Percentiles rank a stretch among this genome's conserved stretches.
These are phyloP conservation scores for Zasmidium cellare DNA, from an alignment of 2,329 filamentous ascomycete genomes.

Conservation along the genomic window DNA sequence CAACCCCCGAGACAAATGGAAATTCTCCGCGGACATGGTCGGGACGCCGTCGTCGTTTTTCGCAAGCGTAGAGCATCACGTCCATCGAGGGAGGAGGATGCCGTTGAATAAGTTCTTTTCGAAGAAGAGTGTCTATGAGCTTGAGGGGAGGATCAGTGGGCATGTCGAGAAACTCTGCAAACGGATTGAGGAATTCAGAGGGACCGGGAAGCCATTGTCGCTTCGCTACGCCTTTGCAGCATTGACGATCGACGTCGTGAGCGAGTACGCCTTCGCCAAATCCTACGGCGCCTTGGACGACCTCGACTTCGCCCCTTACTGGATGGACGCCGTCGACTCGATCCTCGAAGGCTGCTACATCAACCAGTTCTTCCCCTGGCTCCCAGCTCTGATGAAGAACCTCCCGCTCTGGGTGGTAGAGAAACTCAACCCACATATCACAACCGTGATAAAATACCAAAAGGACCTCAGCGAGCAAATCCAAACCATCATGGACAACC, in stretches of 20 bases:
- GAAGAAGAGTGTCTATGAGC: neutral
- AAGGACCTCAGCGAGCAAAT: neutral
- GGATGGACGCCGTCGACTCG: neutral
- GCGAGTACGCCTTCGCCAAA: neutral
- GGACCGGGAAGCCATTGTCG: neutral
- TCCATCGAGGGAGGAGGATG: neutral
- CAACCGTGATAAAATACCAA: neutral
- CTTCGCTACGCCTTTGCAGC: neutral
- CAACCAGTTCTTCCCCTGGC: neutral
- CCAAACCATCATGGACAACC: neutral
- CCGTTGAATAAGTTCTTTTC: neutral
- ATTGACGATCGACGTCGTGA: neutral
- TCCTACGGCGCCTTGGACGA: neutral
- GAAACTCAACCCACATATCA: neutral
- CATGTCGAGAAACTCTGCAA: slow-evolving; percentile 1
- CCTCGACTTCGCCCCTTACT: neutral
- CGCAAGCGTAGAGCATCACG: neutral
- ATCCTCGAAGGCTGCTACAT: neutral
- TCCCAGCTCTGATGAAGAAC: neutral
- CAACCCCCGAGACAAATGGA: neutral
- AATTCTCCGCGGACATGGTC: neutral
- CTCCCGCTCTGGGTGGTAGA: neutral
- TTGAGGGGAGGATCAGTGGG: neutral
- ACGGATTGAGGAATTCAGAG: neutral
- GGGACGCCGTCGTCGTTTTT: neutral